Evolutionary conservation across 2,329 filamentous ascomycete species (phyloP).

Genomic region (Ascosphaera acerosa): DNA sequence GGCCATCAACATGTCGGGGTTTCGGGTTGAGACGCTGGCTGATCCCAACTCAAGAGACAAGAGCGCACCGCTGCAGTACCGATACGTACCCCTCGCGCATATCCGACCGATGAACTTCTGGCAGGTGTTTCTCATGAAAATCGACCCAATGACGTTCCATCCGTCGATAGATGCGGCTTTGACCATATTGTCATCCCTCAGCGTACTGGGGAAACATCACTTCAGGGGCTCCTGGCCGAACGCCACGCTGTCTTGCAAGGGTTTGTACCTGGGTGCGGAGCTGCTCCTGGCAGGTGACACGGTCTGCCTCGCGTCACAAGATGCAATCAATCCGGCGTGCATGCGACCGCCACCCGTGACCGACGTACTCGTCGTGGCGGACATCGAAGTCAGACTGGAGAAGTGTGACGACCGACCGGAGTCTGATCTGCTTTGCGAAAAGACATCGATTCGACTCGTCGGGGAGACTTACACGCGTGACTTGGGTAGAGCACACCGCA

Average conservation of each 20-base stretch:
- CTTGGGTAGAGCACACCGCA: conserved; percentile 8
- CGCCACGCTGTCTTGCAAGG: conserved; percentile 26
- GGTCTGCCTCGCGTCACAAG: conserved; percentile 23
- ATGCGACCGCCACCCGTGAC: conserved; percentile 12
- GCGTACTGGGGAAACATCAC: conserved; percentile 25
- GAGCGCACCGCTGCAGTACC: conserved; percentile 26
- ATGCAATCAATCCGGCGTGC: conserved; percentile 7
- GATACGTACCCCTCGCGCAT: conserved; percentile 27
- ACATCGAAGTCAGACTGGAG: conserved; percentile 25
- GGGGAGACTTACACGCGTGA: conserved; percentile 24
- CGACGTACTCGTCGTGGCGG: conserved; percentile 29
- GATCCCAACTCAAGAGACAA: conserved; percentile 27
- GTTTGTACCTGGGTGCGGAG: conserved; percentile 31
- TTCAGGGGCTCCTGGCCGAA: conserved; percentile 30
- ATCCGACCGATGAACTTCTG: conserved; percentile 31
- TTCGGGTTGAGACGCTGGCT: conserved; percentile 31
- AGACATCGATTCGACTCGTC: conserved; percentile 22
- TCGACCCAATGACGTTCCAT: conserved; percentile 21
- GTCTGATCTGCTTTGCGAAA: conserved; percentile 21
- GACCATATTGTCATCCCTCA: conserved; percentile 27
- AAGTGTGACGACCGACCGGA: conserved; percentile 23
- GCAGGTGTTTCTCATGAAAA: conserved; percentile 22
- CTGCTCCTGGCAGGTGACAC: conserved; percentile 28
- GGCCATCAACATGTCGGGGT: conserved; percentile 26
- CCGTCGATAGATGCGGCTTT: conserved; percentile 29